phyloP scores from a whole-genome alignment of 2,329 filamentous ascomycete species.

The Tolypocladium amazonense region DNA sequence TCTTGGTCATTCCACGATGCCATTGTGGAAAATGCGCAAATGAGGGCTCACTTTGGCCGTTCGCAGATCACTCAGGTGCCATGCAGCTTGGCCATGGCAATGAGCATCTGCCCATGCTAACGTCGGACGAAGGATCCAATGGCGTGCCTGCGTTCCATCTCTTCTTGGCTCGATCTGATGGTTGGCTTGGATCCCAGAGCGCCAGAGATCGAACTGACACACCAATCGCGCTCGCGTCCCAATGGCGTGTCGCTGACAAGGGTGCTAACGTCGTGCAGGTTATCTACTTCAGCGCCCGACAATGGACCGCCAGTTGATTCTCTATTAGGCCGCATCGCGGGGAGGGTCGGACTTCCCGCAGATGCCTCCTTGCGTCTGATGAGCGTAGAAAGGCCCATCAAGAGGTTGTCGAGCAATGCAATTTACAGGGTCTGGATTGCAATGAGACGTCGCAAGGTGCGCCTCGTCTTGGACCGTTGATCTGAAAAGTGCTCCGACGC shows the following conservation, averaged over 20 bases:
- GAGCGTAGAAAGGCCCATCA: not conserved
- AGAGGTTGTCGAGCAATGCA: not conserved
- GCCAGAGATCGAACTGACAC: not conserved
- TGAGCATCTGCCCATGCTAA: not conserved
- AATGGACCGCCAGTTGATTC: not conserved
- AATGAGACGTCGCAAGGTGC: not conserved
- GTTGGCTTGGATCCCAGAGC: not conserved
- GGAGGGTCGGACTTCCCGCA: not conserved
- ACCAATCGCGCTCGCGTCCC: not conserved
- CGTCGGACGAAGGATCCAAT: not conserved
- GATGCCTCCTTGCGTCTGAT: not conserved
- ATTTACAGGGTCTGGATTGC: not conserved
- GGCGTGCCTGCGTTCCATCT: not conserved
- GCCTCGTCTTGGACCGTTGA: not conserved
- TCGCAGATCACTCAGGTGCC: not conserved
- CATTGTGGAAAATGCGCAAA: not conserved
- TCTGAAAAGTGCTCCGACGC: not conserved
- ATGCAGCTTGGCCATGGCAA: not conserved
- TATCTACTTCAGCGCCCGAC: not conserved
- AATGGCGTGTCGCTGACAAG: not conserved
- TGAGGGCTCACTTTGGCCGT: not conserved
- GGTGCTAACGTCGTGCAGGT: not conserved
- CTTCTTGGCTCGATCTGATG: not conserved
- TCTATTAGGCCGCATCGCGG: not conserved
- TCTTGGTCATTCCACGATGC: not conserved